Conservation (phyloP, 2,329 filamentous ascomycete species). For the Graphilbum ipis-grandicollis region DNA sequence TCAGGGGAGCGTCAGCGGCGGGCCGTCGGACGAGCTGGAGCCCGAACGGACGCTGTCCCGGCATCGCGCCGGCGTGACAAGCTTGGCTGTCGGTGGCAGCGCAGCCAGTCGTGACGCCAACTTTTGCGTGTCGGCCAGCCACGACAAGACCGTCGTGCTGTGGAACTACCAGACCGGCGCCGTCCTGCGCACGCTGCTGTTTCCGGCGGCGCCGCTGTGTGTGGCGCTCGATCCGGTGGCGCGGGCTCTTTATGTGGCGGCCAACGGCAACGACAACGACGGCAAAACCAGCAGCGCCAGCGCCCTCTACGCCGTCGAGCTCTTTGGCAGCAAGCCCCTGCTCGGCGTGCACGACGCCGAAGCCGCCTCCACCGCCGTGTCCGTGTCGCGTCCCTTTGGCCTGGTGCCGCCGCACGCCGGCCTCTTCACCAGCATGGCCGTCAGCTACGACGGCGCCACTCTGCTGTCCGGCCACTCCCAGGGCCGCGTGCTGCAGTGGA, state of each 20-base stretch:
- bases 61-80: constrained; percentile 58
- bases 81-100: constrained; percentile 45
- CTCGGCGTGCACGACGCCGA: constrained; percentile 34
- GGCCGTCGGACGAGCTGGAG: constrained; percentile 30
- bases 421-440: constrained; percentile 45
- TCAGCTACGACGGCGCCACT: constrained; percentile 69
- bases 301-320: constrained; percentile 54
- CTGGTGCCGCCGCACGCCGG: constrained; percentile 47
- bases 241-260: constrained; percentile 64
- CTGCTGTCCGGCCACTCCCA: constrained; percentile 67
- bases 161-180: constrained; percentile 82
- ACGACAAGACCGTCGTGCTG: constrained; percentile 74
- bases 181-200: constrained; percentile 63
- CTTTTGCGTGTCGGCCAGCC: constrained; percentile 68
- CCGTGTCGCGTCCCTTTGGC: constrained; percentile 34
- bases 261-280: constrained; percentile 46
- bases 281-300: constrained; percentile 14
- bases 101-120: constrained; percentile 46
- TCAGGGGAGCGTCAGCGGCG: constrained; percentile 6
- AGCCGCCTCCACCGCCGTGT: constrained; percentile 38
- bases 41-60: constrained; percentile 64
- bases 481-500: constrained; percentile 70
- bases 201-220: constrained; percentile 56
- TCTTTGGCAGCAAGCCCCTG: constrained; percentile 39
- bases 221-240: constrained; percentile 67